These are phyloP conservation scores for Omphalotus guepiniiformis DNA, from an alignment of 768 basidiomycete species.

Conservation along the genomic window DNA sequence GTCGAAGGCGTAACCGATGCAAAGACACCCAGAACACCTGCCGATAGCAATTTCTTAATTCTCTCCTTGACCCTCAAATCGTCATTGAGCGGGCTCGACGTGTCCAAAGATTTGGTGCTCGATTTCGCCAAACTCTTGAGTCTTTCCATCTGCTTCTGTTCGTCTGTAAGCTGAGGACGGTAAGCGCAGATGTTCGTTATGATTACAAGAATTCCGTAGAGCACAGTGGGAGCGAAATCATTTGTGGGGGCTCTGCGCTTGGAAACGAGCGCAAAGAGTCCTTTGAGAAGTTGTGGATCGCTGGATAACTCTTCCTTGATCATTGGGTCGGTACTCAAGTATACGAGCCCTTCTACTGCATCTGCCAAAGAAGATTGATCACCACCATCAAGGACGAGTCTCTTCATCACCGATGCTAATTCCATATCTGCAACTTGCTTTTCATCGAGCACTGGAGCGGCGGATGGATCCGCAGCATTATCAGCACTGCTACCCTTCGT, in stretches of 20 bases:
- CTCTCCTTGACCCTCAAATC: constrained; percentile 62
- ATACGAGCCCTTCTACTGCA: constrained; percentile 82
- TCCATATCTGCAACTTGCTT: constrained; percentile 33
- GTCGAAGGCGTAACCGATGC: constrained; percentile 47
- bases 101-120: constrained; percentile 23
- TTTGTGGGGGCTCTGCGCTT: constrained; percentile 33
- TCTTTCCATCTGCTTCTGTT: constrained; percentile 79
- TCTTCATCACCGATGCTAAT: constrained; percentile 53
- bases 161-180: constrained; percentile 67
- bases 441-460: constrained; percentile 11
- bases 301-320: constrained; percentile 62
- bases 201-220: constrained; percentile 77
- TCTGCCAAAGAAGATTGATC: constrained; percentile 47
- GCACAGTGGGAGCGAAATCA: constrained; percentile 44
- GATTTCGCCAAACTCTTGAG: constrained; percentile 69
- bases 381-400: constrained; percentile 40
- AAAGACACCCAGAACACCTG: constrained; percentile 64
- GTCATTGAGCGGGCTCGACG: constrained; percentile 47
- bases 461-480: constrained; percentile 27
- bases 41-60: constrained; percentile 50
- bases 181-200: constrained; percentile 71
- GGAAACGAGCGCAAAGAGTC: constrained; percentile 56
- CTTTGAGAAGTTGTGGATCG: constrained; percentile 48
- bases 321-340: constrained; percentile 61
- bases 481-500: constrained; percentile 53